phyloP scores from a whole-genome alignment of 495 filamentous ascomycete genomes.

The Penicillium egyptiacum region DNA sequence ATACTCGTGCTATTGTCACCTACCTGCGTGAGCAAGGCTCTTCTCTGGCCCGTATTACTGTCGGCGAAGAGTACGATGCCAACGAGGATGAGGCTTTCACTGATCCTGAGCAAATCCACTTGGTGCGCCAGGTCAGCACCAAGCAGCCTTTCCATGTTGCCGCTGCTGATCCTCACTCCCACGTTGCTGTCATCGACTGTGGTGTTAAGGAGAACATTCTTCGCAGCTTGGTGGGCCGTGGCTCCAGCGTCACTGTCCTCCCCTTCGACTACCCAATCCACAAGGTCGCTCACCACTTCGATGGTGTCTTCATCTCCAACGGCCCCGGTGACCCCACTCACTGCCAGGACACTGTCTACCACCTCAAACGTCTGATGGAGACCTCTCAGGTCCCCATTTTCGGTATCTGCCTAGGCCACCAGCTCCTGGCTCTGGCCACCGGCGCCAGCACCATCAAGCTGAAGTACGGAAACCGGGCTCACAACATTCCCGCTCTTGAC shows the following conservation, averaged over 20 bases:
- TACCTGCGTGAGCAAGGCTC: conserved; percentile 93
- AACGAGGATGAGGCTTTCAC: conserved; percentile 96
- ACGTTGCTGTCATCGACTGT: conserved; percentile 94
- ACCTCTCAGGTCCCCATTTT: conserved; percentile 87
- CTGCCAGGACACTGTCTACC: conserved; percentile 89
- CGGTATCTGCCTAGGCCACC: conserved; percentile 95
- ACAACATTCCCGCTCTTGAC: conserved; percentile 97
- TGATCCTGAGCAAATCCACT: conserved; percentile 93
- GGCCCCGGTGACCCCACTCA: conserved; percentile 97
- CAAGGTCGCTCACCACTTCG: conserved; percentile 96
- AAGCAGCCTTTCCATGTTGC: conserved; percentile 95
- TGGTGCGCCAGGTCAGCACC: conserved; percentile 93
- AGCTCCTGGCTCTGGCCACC: conserved; percentile 72
- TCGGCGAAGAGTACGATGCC: conserved; percentile 97
- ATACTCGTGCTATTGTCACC: conserved; percentile 95
- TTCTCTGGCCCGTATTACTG: conserved; percentile 89
- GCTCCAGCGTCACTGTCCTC: conserved; percentile 86
- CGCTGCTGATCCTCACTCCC: conserved; percentile 73
- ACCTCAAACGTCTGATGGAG: conserved; percentile 85
- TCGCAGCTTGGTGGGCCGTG: conserved; percentile 83
- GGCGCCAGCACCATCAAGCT: conserved; percentile 89
- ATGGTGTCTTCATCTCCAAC: conserved; percentile 96
- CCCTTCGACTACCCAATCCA: conserved; percentile 96
- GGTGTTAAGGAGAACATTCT: conserved; percentile 99
- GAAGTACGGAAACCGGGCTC: conserved; percentile 95